Base-by-base conservation (phyloP, 345 rosid genomes). In the Rhizophora apiculata region DNA sequence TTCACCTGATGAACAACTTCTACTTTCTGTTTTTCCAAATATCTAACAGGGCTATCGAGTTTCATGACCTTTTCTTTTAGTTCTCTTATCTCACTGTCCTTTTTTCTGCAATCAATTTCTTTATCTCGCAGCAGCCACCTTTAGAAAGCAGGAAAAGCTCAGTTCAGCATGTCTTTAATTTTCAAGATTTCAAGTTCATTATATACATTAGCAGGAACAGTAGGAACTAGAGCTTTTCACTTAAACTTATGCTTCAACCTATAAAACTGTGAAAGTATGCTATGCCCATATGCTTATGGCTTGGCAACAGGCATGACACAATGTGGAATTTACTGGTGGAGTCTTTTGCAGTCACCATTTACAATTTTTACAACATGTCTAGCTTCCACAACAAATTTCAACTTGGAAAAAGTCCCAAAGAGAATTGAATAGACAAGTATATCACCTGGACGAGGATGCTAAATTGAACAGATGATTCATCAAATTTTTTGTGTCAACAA, bases 401-500 rank as follows among this genome's bases (percentile, higher is more conserved):
- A 39, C 1, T 18, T 20, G 34, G 13, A 39, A 39, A 9, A 39
- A 39, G 13, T 39, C 46, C 2, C n/a, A 67, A 70, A 31, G 60
- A 56, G 16, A 37, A 67, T 6, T 22, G 36, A 31, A 57, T 32
- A 8, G n/a, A 59, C 26, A 61, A 16, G 18, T n/a, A 60, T 56
- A 51, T 53, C 79, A 95, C 97, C 97, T 91, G 18, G 97, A 88
- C 62, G 89, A 81, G 37, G 96, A 90, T 74, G 97, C 96, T 70
- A 95, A 60, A 72, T 87, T 89, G 78, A 95, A 92, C 22, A 95
- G 85, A 74, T 85, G 73, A 64, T 88, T 90, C 99, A 95, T 88
- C 64, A 87, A 75, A 73, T 83, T 90, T 77, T 90, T 95, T 6
- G 94, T 96, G 29, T 95, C 96, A 59, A 85, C 86, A 55, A 95